Evolutionary conservation across 2,329 filamentous ascomycete species (phyloP).

Genomic region (Microthyrium microscopicum): DNA sequence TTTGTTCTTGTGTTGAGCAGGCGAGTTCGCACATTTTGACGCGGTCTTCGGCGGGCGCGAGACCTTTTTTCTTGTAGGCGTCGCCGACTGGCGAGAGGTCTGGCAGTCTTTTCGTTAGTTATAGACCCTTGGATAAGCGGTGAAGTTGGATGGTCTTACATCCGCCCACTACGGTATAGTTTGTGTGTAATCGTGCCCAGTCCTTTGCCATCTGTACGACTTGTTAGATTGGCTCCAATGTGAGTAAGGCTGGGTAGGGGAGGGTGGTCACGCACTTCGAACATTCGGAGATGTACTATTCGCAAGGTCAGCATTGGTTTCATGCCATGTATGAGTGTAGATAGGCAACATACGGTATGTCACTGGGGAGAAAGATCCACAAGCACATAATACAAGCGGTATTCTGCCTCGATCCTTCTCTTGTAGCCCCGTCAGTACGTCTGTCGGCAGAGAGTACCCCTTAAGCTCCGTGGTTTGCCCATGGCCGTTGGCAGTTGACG

Average conservation of each 20-base stretch:
- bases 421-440: conserved; percentile 3
- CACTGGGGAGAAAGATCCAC: conserved; percentile 9
- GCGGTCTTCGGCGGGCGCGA: conserved; percentile 7
- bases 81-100: conserved; percentile 9
- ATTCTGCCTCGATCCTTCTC: conserved; percentile 7
- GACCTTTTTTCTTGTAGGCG: conserved; percentile 10
- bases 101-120: too few relatives aligned
- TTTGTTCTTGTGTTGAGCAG: neutral
- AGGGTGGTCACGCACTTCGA: conserved; percentile 6
- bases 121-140: neutral
- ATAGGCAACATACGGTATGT: conserved; percentile 7
- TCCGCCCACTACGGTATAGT: conserved; percentile 9
- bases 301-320: neutral
- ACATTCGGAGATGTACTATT: conserved; percentile 8
- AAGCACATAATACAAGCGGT: conserved; percentile 9
- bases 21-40: conserved; percentile 10
- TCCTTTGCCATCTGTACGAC: conserved; percentile 8
- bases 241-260: too few relatives aligned
- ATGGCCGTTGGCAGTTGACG: too few relatives aligned
- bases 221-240: too few relatives aligned
- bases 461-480: too few relatives aligned
- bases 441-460: conserved; percentile 3
- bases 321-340: neutral
- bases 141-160: conserved; percentile 2
- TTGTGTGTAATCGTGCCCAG: conserved; percentile 7